Percentiles rank a stretch among this genome's conserved stretches.
These are phyloP conservation scores for Podosphaera xanthii DNA, from an alignment of 2,329 filamentous ascomycete species.

Conservation along the genomic window DNA sequence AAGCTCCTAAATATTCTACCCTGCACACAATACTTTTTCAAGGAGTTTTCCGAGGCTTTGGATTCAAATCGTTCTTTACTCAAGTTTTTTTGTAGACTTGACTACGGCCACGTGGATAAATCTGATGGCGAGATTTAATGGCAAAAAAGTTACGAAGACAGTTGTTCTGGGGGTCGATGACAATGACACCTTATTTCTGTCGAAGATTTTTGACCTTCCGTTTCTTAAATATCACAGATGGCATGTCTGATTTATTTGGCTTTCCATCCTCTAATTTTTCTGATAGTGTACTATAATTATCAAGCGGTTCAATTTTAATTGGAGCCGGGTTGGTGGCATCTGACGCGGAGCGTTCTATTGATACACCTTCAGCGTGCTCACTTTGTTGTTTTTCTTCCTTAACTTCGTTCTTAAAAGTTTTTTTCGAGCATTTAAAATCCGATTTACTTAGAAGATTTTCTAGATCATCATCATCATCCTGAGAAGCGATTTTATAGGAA, in stretches of 20 bases:
- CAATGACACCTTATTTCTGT: constrained; percentile 23
- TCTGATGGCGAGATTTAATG: too few relatives aligned
- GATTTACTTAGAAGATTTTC: constrained; percentile 18
- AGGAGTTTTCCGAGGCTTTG: too few relatives aligned
- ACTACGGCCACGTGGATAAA: too few relatives aligned
- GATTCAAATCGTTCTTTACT: too few relatives aligned
- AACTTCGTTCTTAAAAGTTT: constrained; percentile 9
- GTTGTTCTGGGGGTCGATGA: too few relatives aligned
- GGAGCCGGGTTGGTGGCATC: background rate
- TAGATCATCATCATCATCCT: constrained; percentile 16
- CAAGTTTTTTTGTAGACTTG: too few relatives aligned
- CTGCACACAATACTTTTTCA: too few relatives aligned
- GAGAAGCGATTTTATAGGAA: constrained; percentile 16
- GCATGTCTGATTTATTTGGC: constrained; percentile 16
- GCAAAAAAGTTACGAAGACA: too few relatives aligned
- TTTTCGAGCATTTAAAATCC: constrained; percentile 11
- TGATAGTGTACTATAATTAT: background rate
- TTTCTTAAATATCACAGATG: constrained; percentile 50
- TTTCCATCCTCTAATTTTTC: constrained; percentile 12
- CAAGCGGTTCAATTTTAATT: background rate
- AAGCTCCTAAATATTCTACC: too few relatives aligned
- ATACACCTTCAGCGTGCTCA: background rate
- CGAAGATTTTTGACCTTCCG: constrained; percentile 45
- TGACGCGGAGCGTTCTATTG: background rate
- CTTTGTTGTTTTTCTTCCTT: constrained; percentile 7